Conservation (phyloP, 78 protist species). For the Tieghemostelium lacteum region DNA sequence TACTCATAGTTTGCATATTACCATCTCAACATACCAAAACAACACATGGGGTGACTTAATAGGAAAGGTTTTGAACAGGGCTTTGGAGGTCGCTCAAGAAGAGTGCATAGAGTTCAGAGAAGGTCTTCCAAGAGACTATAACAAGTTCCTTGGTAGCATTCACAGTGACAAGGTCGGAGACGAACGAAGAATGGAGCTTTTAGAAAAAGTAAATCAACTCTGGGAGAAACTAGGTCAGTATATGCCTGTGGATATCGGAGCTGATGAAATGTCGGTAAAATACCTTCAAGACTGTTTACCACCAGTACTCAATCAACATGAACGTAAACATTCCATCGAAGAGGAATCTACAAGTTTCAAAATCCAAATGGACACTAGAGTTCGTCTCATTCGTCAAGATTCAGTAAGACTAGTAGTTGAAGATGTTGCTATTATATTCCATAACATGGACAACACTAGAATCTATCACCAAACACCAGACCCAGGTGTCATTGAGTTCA, state of each 20-base stretch:
- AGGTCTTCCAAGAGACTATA: slow-evolving; percentile 70
- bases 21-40: slow-evolving; percentile 85
- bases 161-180: slow-evolving; percentile 65
- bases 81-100: slow-evolving; percentile 44
- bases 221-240: slow-evolving; percentile 44
- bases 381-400: slow-evolving; percentile 14
- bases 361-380: not conserved
- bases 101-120: slow-evolving; percentile 62
- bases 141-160: slow-evolving; percentile 46
- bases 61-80: slow-evolving; percentile 45
- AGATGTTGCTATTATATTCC: slow-evolving; percentile 59
- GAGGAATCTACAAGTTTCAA: not conserved
- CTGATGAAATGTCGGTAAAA: slow-evolving; percentile 46
- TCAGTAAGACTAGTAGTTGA: slow-evolving; percentile 44
- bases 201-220: slow-evolving; percentile 30
- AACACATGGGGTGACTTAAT: slow-evolving; percentile 84
- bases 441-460: slow-evolving; percentile 64
- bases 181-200: slow-evolving; percentile 38
- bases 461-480: slow-evolving; percentile 36
- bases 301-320: slow-evolving; percentile 22
- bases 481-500: slow-evolving; percentile 62
- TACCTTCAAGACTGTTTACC: slow-evolving; percentile 24
- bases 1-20: slow-evolving; percentile 85
- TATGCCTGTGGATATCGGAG: slow-evolving; percentile 52
- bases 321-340: slow-evolving; percentile 34